Evolutionary conservation across 257 asterid species (phyloP), one percentile per base, ranked within the genome.

Genomic region (Nicotiana attenuata): DNA sequence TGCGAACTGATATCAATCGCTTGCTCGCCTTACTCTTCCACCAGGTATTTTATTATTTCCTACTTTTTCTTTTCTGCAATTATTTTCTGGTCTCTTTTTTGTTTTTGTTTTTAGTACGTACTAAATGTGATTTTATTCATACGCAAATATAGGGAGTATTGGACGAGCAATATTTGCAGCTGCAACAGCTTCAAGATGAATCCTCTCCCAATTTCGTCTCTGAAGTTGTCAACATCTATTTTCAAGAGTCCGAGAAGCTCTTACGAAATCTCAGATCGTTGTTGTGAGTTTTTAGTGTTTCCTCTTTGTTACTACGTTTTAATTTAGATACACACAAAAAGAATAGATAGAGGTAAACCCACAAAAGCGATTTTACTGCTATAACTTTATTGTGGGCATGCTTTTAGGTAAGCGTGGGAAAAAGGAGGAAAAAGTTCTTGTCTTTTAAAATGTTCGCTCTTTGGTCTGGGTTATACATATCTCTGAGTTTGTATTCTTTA

Each of bases 151-250:
- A 92, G 97, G 99, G 99, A 63, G 98, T 96, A 1, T 76, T 96
- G 87, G 98, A 94, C 50, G 99, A 96, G 83, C 99, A 96, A 82
- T 96, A 89, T 87, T 55, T 96, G 87, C 99, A 94, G 89, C 87
- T 94, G 13, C 98, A 92, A 75, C 97, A 94, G 50, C 88, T 96
- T 35, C 98, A 96, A 83, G 99, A 96, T 78, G 97, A 92, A 28
- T 85, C 94, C 0, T 94, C 99, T 16, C 99, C 99, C 0, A 89
- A 96, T 87, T 96, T 96, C 50, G 98, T 96, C 1, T 96, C 93
- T 0, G 98, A 96, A 82, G 99, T 96, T 61, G 91, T 96, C 20
- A 94, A 87, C 87, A 94, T 96, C 14, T 96, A 90, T 57, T 94
- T 96, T 82, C 91, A 89, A 50, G 98, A 96, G 77, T 91, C 99